Evolutionary conservation across 768 basidiomycete genomes (phyloP), one percentile per base, ranked within the genome.

Genomic region (Mycena capillaripes): DNA sequence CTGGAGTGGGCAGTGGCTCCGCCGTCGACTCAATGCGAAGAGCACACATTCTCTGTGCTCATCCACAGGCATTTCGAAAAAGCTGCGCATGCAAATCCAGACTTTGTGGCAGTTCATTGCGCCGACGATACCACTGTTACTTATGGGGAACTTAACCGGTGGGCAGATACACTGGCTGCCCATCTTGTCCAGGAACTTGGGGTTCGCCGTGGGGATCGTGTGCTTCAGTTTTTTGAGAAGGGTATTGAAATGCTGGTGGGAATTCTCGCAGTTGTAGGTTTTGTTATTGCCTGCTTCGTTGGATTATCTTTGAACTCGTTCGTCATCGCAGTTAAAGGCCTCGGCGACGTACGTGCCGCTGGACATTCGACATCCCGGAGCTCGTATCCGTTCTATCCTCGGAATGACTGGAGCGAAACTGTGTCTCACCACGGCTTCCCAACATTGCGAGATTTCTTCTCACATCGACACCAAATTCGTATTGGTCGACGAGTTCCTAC

Each of bases 201-300:
- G 10, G 53, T 66, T 34, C 12, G 53, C 53, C 53, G 29, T 8
- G 55, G 64, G 7, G 53, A 56, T 23, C 27, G 56, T 16, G 53
- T 66, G 12, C 40, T 66, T 10, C 40, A 32, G 4, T 56, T 44
- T 30, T 66, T 66, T 25, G 53, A 55, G 40, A 66, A 66, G 29
- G 64, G 64, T 6, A 27, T 56, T 0, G 64, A 57, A 34, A 66
- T 66, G 64, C 25, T 66, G 12, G 63, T 65, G 25, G 63, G 36
- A 29, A 55, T 55, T 4, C 38, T 65, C 10, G 63, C 63, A 21
- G 27, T 55, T n/a, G 63, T 65, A 27, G 42, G 63, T 42, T 19
- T 40, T 23, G 21, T 46, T 14, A 3, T 36, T 7, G 10, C 16
- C 23, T 29, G 3, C 34, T 27, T 55, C 4, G 8, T 2, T 53